Evolutionary conservation across 2,329 filamentous ascomycete genomes (phyloP), one percentile per base, ranked within the genome.

Genomic region (Ascomycota sp.): DNA sequence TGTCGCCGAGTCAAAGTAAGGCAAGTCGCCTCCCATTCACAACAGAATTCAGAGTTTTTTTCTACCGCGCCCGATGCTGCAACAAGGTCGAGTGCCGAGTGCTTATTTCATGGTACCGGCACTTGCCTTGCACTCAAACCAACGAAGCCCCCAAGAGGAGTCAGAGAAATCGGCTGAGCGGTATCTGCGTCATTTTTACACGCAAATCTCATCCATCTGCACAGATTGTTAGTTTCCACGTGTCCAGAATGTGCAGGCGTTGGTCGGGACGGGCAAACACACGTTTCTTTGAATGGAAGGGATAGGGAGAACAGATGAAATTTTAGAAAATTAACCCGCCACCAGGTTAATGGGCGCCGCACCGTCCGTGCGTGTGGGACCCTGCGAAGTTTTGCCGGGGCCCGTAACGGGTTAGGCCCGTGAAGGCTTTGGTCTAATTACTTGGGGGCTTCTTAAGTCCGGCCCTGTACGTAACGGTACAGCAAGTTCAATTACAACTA

Each of bases 191-290:
- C 89, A 92, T 81, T 73, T 73, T 56, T 73, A 75, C 89, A 95
- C 86, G 72, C 80, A 71, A 80, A 80, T 93, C 92, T 98, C 89
- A 95, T 98, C n/a, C 86, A 95, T 91, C 83, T 94, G 47, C 3
- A 34, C 30, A 29, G 40, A 41, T 31, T 8, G 44, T 57, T 46
- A 59, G 51, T n/a, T n/a, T n/a, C n/a, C n/a, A n/a, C n/a, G n/a
- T n/a, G n/a, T n/a, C n/a, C n/a, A n/a, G n/a, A n/a, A n/a, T n/a
- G n/a, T n/a, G n/a, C n/a, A n/a, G n/a, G n/a, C n/a, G n/a, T n/a
- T n/a, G n/a, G n/a, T n/a, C n/a, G n/a, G n/a, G n/a, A n/a, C n/a
- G n/a, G n/a, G n/a, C n/a, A n/a, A n/a, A n/a, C n/a, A n/a, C n/a
- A n/a, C 85, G 63, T 81, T 70, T 75, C 74, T 77, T 91, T 92